Percentiles rank a stretch among this genome's conserved stretches.
Evolutionary conservation across 2,329 filamentous ascomycete species (phyloP).

Genomic region (Sporothrix pallida): DNA sequence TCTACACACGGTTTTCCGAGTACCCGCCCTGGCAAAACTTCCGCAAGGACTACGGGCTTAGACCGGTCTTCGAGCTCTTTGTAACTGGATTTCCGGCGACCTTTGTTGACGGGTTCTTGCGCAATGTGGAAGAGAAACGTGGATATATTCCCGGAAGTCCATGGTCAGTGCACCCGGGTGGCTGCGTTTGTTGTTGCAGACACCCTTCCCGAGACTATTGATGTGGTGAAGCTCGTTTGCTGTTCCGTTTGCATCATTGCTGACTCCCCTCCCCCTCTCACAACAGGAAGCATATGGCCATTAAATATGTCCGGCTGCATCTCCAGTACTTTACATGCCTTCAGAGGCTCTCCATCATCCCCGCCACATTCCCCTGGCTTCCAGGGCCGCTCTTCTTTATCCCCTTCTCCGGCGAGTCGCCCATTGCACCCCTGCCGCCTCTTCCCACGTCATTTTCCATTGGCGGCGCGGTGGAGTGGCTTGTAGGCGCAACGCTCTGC

Average conservation of each 20-base stretch:
- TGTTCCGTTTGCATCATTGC: not conserved
- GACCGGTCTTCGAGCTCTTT: constrained; percentile 45
- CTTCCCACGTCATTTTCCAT: constrained; percentile 48
- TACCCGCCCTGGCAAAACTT: constrained; percentile 56
- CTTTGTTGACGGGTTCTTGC: constrained; percentile 45
- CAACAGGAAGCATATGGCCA: constrained; percentile 35
- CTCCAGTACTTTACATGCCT: constrained; percentile 59
- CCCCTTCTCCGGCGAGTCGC: constrained; percentile 57
- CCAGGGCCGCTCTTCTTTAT: constrained; percentile 59
- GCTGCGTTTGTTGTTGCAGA: not conserved
- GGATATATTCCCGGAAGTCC: constrained; percentile 36
- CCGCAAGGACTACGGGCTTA: constrained; percentile 44
- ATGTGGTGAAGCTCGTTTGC: not conserved
- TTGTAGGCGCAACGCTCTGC: constrained; percentile 50
- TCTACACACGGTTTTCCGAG: constrained; percentile 58
- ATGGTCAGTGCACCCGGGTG: constrained; percentile 39
- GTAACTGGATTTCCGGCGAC: constrained; percentile 51
- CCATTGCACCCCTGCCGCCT: constrained; percentile 57
- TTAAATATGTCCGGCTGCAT: constrained; percentile 53
- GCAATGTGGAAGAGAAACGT: constrained; percentile 40
- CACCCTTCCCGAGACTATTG: not conserved
- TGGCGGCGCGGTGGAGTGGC: constrained; percentile 52
- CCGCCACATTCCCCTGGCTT: constrained; percentile 48
- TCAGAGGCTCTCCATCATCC: constrained; percentile 57
- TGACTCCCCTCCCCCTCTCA: not conserved